Conservation (phyloP, 2,329 filamentous ascomycete species). For the Cyclaneusma minus region DNA sequence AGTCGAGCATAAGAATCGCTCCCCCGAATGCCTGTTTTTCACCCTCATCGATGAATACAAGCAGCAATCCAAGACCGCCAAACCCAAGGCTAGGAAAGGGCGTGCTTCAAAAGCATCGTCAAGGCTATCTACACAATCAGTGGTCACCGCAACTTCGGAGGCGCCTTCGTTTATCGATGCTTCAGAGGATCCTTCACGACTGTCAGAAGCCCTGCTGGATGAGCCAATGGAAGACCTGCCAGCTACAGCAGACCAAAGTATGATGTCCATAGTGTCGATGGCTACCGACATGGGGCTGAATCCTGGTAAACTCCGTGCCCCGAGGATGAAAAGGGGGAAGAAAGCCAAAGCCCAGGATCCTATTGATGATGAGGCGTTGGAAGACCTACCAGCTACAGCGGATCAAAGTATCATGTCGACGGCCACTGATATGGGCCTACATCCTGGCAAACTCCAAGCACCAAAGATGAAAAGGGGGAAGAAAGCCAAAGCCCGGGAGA, state of each 20-base stretch:
- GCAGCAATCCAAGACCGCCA: conserved; percentile 34
- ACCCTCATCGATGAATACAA: conserved; percentile 41
- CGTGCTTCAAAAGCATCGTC: conserved; percentile 54
- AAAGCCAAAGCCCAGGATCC: conserved; percentile 32
- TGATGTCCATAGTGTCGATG: conserved; percentile 31
- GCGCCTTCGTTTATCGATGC: conserved; percentile 29
- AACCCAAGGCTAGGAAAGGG: conserved; percentile 35
- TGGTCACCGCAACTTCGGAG: conserved; percentile 34
- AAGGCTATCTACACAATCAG: conserved; percentile 45
- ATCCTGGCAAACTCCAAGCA: conserved; percentile 37
- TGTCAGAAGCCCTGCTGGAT: neutral
- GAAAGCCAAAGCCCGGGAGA: conserved; percentile 32
- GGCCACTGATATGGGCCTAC: conserved; percentile 40
- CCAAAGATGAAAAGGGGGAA: conserved; percentile 37
- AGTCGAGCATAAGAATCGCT: conserved; percentile 75
- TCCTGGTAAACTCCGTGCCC: conserved; percentile 37
- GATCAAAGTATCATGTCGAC: conserved; percentile 47
- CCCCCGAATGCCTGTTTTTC: conserved; percentile 74
- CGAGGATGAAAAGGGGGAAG: conserved; percentile 37
- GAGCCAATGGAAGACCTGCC: conserved; percentile 16
- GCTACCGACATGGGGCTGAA: conserved; percentile 40
- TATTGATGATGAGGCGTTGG: conserved; percentile 20
- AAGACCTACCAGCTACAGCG: conserved; percentile 25
- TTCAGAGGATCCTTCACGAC: neutral
- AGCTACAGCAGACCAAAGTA: conserved; percentile 38